Evolutionary conservation across 805 yeast species (phyloP), one percentile per base, ranked within the genome.

Genomic region (Lachancea mirantina): DNA sequence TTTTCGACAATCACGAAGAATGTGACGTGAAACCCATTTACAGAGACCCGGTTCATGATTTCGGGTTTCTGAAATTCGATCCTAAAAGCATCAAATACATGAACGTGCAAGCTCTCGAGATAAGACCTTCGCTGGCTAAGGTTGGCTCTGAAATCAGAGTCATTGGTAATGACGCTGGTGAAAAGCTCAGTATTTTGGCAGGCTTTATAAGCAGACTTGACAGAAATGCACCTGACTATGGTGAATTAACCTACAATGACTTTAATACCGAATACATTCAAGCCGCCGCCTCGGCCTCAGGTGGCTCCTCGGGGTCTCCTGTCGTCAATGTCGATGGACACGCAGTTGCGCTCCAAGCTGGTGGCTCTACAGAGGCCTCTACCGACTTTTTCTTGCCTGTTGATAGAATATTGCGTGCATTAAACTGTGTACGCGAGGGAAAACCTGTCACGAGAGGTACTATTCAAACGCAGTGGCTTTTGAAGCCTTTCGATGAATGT

Each of bases 141-240:
- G 88, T 88, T n/a, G 96, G 96, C 22, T 74, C 84, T 23, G 96
- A 88, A 55, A 87, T 88, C 50, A 72, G 96, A 49, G 95, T 88
- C 18, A 88, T 88, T 23, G 96, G 96, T 66, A 88, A 88, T 59
- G 96, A 88, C 63, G 94, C 95, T 9, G 96, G 96, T 52, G 96
- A 88, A 56, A 87, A 88, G 58, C 65, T 88, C 28, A 79, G 94
- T 30, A 88, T 88, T 47, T 64, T 87, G 46, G 74, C 95, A 2
- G 96, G 96, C 20, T 84, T 87, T 57, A 64, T 64, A 27, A 62
- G 71, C 33, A 74, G 96, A 54, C 61, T 85, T 38, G 96, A 87
- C 61, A 76, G 96, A 66, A 87, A 87, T 54, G 94, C 96, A 5
- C 96, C 96, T 2, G 94, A 84, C 43, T 88, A 88, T 50, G 96